phyloP scores from a whole-genome alignment of 768 basidiomycete species.

The Lentinula sp. region DNA sequence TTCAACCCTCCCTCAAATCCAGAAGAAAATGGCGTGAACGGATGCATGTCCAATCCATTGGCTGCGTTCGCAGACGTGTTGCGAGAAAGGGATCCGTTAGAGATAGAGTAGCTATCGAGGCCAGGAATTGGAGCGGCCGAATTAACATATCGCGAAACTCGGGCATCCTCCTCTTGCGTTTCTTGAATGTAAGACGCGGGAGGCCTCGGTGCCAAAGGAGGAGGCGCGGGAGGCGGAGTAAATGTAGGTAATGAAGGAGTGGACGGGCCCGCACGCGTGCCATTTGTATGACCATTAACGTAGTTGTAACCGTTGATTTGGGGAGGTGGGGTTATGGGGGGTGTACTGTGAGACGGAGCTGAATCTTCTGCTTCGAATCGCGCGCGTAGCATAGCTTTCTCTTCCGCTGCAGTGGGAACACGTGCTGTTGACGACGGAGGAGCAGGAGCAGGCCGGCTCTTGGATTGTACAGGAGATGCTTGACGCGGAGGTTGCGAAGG shows the following conservation, averaged over 20 bases:
- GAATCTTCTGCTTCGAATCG: slow-evolving; percentile 56
- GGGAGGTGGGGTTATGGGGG: slow-evolving; percentile 13
- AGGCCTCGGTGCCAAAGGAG: slow-evolving; percentile 71
- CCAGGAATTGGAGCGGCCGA: slow-evolving; percentile 20
- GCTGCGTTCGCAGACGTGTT: slow-evolving; percentile 6
- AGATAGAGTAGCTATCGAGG: slow-evolving; percentile 12
- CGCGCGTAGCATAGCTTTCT: slow-evolving; percentile 66
- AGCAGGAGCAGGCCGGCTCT: slow-evolving; percentile 27
- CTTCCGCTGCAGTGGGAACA: slow-evolving; percentile 66
- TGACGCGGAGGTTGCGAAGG: slow-evolving; percentile 19
- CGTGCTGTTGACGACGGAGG: slow-evolving; percentile 22
- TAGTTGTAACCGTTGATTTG: slow-evolving; percentile 19
- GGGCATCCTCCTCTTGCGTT: slow-evolving; percentile 69
- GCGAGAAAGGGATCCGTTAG: slow-evolving; percentile 12
- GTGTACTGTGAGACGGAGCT: background rate
- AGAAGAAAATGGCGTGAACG: slow-evolving; percentile 43
- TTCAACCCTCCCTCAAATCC: slow-evolving; percentile 25
- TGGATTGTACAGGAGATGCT: slow-evolving; percentile 16
- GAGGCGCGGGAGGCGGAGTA: slow-evolving; percentile 33
- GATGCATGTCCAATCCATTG: slow-evolving; percentile 28
- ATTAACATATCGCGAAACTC: slow-evolving; percentile 40
- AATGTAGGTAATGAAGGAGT: slow-evolving; percentile 1
- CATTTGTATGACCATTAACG: slow-evolving; percentile 11
- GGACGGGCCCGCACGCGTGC: slow-evolving; percentile 1
- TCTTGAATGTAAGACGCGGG: slow-evolving; percentile 78